Base-by-base conservation (phyloP, 179 eudicot genomes). In the Camellia oleifera region DNA sequence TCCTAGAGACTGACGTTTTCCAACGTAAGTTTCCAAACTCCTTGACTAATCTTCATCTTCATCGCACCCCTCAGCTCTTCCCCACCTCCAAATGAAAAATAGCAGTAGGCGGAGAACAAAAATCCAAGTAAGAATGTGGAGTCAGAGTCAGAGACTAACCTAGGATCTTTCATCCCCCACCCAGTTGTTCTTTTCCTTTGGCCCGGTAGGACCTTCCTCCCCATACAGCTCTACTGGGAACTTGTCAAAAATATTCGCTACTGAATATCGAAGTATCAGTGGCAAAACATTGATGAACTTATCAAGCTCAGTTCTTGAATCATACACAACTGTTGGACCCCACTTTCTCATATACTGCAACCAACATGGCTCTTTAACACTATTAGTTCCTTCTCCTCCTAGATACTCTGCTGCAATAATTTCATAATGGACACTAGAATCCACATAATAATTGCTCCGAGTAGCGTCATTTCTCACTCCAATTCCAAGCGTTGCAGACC, bases 131-230 rank as follows among this genome's bases (percentile, higher is more conserved):
- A 75, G 46, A 53, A 72, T 1, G 4, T 32, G 13, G 12, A 11
- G 40, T 32, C 1, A 2, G 32, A 7, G 1, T 8, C 46, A 4
- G 46, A 50, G 67, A 70, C 32, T 56, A 50, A 65, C 13, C 84
- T 90, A 94, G 84, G 91, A 94, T 83, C 95, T 86, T 82, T 94
- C 99, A 71, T 94, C 98, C 42, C 94, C 97, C 50, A 75, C 60
- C 99, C 99, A 96, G 50, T 93, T 94, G 83, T 93, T 89, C 89
- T 96, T 96, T 89, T 96, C 97, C 86, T 94, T 96, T 0, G 99
- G 99, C 26, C 99, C 99, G 15, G 94, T 92, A 11, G 97, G 97
- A 14, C 99, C 99, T 76, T 88, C 94, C 87, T 94, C 91, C 12
- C 85, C 87, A 67, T 81, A 90, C 76, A 96, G 82, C 81, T 96